Conservation (phyloP, 192 early-diverging fungal genomes). For the Backusella mclennaniae region DNA sequence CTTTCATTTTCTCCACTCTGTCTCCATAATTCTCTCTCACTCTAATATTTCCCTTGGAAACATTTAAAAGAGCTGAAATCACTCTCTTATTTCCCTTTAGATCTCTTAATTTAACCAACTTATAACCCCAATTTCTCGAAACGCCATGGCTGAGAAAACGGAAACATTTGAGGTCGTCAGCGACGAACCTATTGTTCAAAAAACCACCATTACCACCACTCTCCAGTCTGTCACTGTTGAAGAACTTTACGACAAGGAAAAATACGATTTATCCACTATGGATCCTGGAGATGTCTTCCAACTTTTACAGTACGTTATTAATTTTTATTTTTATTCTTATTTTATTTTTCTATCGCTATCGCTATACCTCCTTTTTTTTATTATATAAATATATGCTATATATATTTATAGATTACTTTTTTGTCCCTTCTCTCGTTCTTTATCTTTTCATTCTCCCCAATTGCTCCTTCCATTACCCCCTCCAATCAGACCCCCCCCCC, state of each 20-base stretch:
- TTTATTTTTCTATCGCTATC: background rate
- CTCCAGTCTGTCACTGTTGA: slow-evolving; percentile 56
- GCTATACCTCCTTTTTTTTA: background rate
- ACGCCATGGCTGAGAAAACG: slow-evolving; percentile 21
- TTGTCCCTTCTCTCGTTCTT: background rate
- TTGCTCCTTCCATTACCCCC: background rate
- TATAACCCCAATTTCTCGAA: background rate
- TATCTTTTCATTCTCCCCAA: slow-evolving; percentile 2
- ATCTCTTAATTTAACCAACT: slow-evolving; percentile 5
- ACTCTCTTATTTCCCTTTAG: slow-evolving; percentile 9
- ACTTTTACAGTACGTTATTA: slow-evolving; percentile 54
- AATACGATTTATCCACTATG: slow-evolving; percentile 77
- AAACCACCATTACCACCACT: slow-evolving; percentile 1
- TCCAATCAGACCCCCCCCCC: background rate
- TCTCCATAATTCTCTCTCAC: slow-evolving; percentile 7
- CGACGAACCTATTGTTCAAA: slow-evolving; percentile 16
- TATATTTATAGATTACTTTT: background rate
- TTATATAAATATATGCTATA: background rate
- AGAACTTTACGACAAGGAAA: slow-evolving; percentile 79
- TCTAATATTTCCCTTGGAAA: slow-evolving; percentile 9
- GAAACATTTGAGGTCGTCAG: slow-evolving; percentile 32
- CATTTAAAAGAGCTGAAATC: slow-evolving; percentile 7
- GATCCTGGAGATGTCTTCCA: slow-evolving; percentile 70
- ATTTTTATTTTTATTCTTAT: background rate
- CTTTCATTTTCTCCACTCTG: slow-evolving; percentile 8